Conservation (phyloP, 257 asterid genomes). For the Solanum piurae region DNA sequence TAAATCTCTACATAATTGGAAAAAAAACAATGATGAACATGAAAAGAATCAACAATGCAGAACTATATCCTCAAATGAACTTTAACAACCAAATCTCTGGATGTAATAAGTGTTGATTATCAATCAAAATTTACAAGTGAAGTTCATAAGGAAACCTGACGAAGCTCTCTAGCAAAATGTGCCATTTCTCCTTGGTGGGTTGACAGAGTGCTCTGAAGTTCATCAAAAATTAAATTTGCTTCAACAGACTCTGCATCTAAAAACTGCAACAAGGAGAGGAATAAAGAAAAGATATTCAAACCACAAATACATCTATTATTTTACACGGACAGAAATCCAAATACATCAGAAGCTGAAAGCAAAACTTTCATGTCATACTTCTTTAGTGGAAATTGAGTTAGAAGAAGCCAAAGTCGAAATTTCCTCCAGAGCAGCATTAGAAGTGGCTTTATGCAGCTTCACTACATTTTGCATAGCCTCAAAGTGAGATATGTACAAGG, state of each 20-base stretch:
- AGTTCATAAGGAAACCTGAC: slow-evolving; percentile 40
- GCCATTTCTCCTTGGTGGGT: slow-evolving; percentile 64
- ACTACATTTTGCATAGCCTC: slow-evolving; percentile 77
- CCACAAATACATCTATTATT: not conserved
- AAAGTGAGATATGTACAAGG: slow-evolving; percentile 54
- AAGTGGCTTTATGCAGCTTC: slow-evolving; percentile 57
- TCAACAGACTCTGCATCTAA: slow-evolving; percentile 49
- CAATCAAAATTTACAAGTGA: not conserved
- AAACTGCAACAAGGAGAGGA: slow-evolving; percentile 28
- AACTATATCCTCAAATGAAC: not conserved
- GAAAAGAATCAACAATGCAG: not conserved
- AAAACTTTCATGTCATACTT: slow-evolving; percentile 26
- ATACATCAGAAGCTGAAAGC: not conserved
- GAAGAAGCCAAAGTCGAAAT: slow-evolving; percentile 43
- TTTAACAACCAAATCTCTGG: not conserved
- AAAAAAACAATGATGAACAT: not conserved
- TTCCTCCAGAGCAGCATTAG: slow-evolving; percentile 63
- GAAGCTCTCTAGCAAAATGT: slow-evolving; percentile 65
- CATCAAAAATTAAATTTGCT: slow-evolving; percentile 44
- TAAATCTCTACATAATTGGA: slow-evolving; percentile 23
- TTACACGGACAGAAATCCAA: not conserved
- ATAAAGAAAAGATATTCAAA: not conserved
- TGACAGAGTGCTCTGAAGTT: slow-evolving; percentile 47
- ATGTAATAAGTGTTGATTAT: not conserved
- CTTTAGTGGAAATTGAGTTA: slow-evolving; percentile 37